Evolutionary conservation across 371 early-diverging fungal genomes (phyloP).

Genomic region (Massospora cicadina): DNA sequence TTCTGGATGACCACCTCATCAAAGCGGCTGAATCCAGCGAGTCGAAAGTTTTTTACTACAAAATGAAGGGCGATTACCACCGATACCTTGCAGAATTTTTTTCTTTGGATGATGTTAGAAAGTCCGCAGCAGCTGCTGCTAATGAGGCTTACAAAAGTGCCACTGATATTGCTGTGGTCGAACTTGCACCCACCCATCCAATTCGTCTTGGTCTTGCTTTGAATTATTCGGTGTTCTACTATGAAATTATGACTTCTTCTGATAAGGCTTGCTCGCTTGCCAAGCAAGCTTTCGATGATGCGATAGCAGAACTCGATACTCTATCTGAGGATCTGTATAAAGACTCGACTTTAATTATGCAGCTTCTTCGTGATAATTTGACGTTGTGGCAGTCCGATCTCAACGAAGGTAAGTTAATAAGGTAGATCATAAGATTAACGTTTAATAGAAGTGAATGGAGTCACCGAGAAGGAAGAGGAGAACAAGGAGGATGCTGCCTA

Average conservation of each 20-base stretch:
- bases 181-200: slow-evolving; percentile 65
- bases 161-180: slow-evolving; percentile 46
- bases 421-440: not conserved
- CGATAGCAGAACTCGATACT: slow-evolving; percentile 69
- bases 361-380: slow-evolving; percentile 75
- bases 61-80: slow-evolving; percentile 73
- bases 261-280: slow-evolving; percentile 70
- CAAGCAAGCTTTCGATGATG: slow-evolving; percentile 71
- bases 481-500: not conserved
- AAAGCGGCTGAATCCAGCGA: slow-evolving; percentile 39
- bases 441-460: not conserved
- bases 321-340: slow-evolving; percentile 72
- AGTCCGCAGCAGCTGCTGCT: slow-evolving; percentile 41
- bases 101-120: slow-evolving; percentile 43
- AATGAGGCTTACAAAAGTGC: slow-evolving; percentile 71
- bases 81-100: slow-evolving; percentile 80
- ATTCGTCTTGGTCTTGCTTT: slow-evolving; percentile 80
- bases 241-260: slow-evolving; percentile 72
- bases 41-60: slow-evolving; percentile 77
- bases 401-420: slow-evolving; percentile 20
- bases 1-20: slow-evolving; percentile 58
- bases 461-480: not conserved
- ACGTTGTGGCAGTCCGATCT: slow-evolving; percentile 68
- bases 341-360: slow-evolving; percentile 84
- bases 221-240: slow-evolving; percentile 87